A percentile compares a stretch with the other conserved stretches of the same genome.
Evolutionary conservation across 305 asterid species (phyloP).

Genomic region (Coffea humblotiana): DNA sequence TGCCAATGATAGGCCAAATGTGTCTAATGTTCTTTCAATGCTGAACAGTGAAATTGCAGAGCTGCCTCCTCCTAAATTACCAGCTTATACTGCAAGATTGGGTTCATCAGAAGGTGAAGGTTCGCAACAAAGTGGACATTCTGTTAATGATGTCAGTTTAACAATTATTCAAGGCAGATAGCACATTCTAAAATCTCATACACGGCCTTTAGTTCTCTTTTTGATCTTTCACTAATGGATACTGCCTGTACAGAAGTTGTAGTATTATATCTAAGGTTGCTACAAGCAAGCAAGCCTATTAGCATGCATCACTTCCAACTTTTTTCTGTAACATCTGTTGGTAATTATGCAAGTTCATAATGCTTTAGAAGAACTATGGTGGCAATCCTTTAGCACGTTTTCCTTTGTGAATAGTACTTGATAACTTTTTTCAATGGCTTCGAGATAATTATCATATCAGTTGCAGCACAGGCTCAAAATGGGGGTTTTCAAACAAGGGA

Average conservation of each 20-base stretch:
- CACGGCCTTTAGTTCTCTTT: background rate
- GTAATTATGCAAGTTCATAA: too few species aligned
- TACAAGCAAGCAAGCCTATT: too few species aligned
- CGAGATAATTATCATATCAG: too few species aligned
- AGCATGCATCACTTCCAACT: too few species aligned
- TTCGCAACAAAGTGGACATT: background rate
- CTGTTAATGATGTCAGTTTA: background rate
- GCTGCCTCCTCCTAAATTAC: slow-evolving; percentile 14
- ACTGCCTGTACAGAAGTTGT: background rate
- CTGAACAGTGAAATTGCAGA: slow-evolving; percentile 16
- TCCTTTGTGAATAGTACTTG: too few species aligned
- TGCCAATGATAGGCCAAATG: slow-evolving; percentile 37
- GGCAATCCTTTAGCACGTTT: too few species aligned
- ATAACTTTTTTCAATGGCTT: too few species aligned
- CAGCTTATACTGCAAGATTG: slow-evolving; percentile 19
- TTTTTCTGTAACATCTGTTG: too few species aligned
- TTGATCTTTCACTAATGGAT: background rate
- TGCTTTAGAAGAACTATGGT: too few species aligned
- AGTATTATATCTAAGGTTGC: too few species aligned
- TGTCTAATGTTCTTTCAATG: slow-evolving; percentile 9
- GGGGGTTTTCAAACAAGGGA: too few species aligned
- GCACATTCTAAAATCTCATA: background rate
- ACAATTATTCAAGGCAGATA: slow-evolving; percentile 15
- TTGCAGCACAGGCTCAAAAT: too few species aligned
- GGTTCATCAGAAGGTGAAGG: background rate